phyloP scores from a whole-genome alignment of 176 grass and related monocot species.

The Puya raimondii region DNA sequence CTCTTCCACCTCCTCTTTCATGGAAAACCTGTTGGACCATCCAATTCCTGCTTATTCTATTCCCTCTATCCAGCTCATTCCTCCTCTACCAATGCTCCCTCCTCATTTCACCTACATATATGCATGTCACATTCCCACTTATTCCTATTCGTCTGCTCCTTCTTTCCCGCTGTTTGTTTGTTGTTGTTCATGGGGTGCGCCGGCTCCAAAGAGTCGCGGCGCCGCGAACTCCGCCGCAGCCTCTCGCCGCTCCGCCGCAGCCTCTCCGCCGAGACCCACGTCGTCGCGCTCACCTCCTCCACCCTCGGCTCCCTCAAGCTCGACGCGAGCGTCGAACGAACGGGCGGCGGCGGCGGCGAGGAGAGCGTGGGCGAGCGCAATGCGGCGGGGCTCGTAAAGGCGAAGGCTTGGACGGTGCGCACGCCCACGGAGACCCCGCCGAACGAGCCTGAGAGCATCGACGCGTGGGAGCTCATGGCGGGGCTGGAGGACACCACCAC shows the following conservation, averaged over 20 bases:
- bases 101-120: constrained; percentile 7
- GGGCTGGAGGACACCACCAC: constrained; percentile 60
- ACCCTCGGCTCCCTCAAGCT: constrained; percentile 58
- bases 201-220: constrained; percentile 67
- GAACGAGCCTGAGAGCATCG: constrained; percentile 81
- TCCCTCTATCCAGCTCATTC: constrained; percentile 30
- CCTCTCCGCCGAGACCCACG: constrained; percentile 30
- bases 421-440: constrained; percentile 91
- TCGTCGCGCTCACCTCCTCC: constrained; percentile 61
- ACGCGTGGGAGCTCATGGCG: constrained; percentile 72
- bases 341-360: too few relatives aligned
- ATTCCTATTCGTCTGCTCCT: background rate
- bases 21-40: too few relatives aligned
- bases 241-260: constrained; percentile 52
- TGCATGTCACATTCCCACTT: background rate
- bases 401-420: constrained; percentile 9
- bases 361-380: background rate
- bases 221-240: constrained; percentile 48
- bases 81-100: too few relatives aligned
- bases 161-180: too few relatives aligned
- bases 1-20: too few relatives aligned
- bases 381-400: constrained; percentile 7
- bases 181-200: constrained; percentile 64
- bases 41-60: too few relatives aligned
- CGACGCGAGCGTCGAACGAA: background rate